Base-by-base conservation (phyloP, 805 yeast species). In the Hyphopichia homilentoma region DNA sequence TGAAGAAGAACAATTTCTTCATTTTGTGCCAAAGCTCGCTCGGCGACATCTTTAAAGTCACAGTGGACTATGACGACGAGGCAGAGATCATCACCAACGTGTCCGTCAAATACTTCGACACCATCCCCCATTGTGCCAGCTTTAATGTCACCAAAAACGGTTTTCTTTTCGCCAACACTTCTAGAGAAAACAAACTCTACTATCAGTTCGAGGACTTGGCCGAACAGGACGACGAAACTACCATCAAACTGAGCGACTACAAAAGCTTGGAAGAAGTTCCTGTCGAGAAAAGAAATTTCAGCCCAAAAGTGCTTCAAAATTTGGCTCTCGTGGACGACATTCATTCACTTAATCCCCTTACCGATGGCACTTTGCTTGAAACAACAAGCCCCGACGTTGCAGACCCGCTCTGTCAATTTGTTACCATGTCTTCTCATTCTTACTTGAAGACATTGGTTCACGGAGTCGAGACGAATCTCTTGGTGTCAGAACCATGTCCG, bases 171-270 rank as follows among this genome's bases (percentile, higher is more conserved):
- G 83, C 81, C 1, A 79, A 80, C 39, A 61, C 78, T 6, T 81
- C 81, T 36, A 54, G 64, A 35, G 78, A 81, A 18, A 79, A 81
- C 47, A 84, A 81, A 45, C 54, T 64, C 13, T 62, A 84, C n/a
- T 85, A 80, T 47, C 96, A 87, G 52, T 83, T 90, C 47, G 86
- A 82, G 40, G 73, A 73, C 30, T 59, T 88, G 27, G 96, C 94
- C 1, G 79, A 75, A 29, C 78, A 72, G 16, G 74, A 60, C 9
- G 70, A 68, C 16, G 43, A 37, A 3, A 17, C 35, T 1, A 45
- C 54, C 2, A 28, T 41, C 21, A 30, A 34, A n/a, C 34, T 45
- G 6, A 29, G 25, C 15, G 41, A 33, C 14, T 13, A 35, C 13
- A 30, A 31, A 2, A 26, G 28, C 7, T 12, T 30, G 3, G 21